Conservation (phyloP, 805 yeast species). For the Starmerella stigmatis region DNA sequence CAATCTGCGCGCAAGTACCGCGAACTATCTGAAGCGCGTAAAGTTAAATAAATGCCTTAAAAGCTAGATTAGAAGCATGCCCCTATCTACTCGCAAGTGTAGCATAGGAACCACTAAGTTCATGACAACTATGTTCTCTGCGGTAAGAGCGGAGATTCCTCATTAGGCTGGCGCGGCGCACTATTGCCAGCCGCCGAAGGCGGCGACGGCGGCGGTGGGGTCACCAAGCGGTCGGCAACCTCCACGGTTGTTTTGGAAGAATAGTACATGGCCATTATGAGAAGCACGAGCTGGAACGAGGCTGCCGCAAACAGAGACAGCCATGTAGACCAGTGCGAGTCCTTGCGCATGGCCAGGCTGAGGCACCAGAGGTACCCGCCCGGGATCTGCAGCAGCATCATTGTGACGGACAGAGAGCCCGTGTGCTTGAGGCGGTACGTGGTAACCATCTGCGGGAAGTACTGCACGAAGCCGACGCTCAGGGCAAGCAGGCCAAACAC, state of each 20-base stretch:
- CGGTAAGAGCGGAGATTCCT: not conserved
- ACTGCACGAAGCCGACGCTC: conserved; percentile 54
- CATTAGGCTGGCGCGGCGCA: no score
- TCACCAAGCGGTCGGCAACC: conserved; percentile 9
- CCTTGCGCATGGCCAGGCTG: conserved; percentile 59
- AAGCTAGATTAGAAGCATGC: no score
- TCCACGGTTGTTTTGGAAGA: not conserved
- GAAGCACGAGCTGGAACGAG: conserved; percentile 48
- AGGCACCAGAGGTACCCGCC: conserved; percentile 77
- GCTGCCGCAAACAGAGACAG: conserved; percentile 69
- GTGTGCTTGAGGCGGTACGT: conserved; percentile 62
- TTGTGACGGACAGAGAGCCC: conserved; percentile 65
- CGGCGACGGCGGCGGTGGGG: not conserved
- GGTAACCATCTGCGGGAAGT: conserved; percentile 67
- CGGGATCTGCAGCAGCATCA: conserved; percentile 83
- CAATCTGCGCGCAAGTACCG: no score
- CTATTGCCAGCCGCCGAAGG: not conserved
- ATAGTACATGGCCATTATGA: conserved; percentile 52
- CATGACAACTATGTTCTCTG: no score
- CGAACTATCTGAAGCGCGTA: no score
- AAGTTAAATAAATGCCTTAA: no score
- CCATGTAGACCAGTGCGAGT: conserved; percentile 82
- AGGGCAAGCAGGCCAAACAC: conserved; percentile 58
- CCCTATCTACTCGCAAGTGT: no score
- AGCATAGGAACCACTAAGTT: no score